These are phyloP conservation scores for Cenococcum geophilum DNA, from an alignment of 495 filamentous ascomycete genomes.

Conservation along the genomic window DNA sequence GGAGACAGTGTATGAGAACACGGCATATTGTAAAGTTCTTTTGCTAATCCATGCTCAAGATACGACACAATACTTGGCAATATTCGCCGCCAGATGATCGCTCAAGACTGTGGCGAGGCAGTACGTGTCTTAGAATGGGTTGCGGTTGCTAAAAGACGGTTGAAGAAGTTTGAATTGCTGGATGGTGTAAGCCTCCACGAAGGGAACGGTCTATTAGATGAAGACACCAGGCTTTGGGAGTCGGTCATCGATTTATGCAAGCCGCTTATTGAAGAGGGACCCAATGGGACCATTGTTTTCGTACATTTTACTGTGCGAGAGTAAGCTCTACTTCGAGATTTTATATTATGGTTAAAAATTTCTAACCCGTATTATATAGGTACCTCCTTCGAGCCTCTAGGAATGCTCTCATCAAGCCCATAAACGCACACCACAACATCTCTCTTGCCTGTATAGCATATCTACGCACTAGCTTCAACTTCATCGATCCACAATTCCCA, in stretches of 20 bases:
- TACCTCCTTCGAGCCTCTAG: not conserved
- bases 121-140: not conserved
- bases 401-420: not conserved
- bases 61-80: too few species aligned
- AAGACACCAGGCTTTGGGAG: not conserved
- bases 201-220: not conserved
- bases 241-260: not conserved
- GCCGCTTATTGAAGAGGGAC: not conserved
- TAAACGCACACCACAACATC: not conserved
- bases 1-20: too few species aligned
- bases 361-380: not conserved
- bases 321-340: not conserved
- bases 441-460: not conserved
- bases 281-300: not conserved
- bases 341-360: too few species aligned
- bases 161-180: not conserved
- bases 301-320: slow-evolving; percentile 7
- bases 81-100: too few species aligned
- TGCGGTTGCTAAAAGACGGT: not conserved
- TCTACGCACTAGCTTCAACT: not conserved
- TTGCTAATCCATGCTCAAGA: too few species aligned
- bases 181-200: not conserved
- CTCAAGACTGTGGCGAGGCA: not conserved
- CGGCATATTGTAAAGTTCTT: too few species aligned
- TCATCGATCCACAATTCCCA: not conserved